phyloP scores from a whole-genome alignment of 192 early-diverging fungal genomes.

The Backusella circina region DNA sequence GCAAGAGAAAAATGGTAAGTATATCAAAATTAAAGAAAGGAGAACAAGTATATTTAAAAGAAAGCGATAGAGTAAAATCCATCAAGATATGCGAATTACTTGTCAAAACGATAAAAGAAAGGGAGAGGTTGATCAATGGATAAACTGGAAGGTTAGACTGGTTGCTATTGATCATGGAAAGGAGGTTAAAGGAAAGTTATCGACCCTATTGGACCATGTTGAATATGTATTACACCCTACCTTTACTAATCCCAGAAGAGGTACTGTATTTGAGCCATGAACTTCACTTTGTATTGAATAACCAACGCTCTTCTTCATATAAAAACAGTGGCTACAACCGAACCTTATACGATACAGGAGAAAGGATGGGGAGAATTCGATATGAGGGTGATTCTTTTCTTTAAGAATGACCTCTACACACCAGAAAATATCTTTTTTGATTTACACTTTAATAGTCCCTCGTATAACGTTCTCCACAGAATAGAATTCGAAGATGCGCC shows the following conservation, averaged over 20 bases:
- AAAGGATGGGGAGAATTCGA: constrained; percentile 65
- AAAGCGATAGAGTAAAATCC: background rate
- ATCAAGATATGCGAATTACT: constrained; percentile 20
- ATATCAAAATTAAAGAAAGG: background rate
- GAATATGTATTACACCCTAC: constrained; percentile 51
- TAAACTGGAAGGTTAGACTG: constrained; percentile 45
- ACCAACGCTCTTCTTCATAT: background rate
- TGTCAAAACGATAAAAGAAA: constrained; percentile 15
- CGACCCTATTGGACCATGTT: constrained; percentile 36
- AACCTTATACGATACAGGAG: constrained; percentile 48
- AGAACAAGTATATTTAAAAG: background rate
- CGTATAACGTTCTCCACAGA: constrained; percentile 41
- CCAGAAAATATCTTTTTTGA: constrained; percentile 46
- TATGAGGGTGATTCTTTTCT: constrained; percentile 48
- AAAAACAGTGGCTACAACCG: constrained; percentile 38
- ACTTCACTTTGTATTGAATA: background rate
- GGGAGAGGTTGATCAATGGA: constrained; percentile 34
- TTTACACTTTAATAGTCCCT: constrained; percentile 43
- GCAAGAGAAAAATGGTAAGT: background rate
- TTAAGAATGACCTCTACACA: constrained; percentile 36
- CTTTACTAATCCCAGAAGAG: constrained; percentile 40
- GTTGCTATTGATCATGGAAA: constrained; percentile 38
- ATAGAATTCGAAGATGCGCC: constrained; percentile 19
- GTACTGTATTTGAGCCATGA: constrained; percentile 13
- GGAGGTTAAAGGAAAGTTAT: constrained; percentile 35